Evolutionary conservation across 495 filamentous ascomycete species (phyloP).

Genomic region (Penicillium parvum): DNA sequence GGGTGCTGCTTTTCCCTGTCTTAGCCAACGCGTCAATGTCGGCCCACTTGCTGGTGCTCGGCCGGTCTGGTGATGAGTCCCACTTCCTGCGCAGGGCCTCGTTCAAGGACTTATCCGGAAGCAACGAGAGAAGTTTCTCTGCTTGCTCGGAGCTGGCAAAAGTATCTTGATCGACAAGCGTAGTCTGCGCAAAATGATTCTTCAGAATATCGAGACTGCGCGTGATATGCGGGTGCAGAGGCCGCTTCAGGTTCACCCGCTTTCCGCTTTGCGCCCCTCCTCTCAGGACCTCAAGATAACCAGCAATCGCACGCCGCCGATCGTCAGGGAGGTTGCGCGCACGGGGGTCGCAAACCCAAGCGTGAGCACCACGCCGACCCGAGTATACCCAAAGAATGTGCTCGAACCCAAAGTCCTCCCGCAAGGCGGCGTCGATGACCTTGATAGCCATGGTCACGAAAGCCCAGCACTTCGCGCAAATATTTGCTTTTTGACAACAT

Average conservation of each 20-base stretch:
- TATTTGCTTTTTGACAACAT: conserved; percentile 88
- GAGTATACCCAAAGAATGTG: conserved; percentile 99
- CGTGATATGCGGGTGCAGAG: conserved; percentile 83
- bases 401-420: conserved; percentile 92
- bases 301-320: conserved; percentile 74
- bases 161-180: conserved; percentile 81
- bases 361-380: conserved; percentile 91
- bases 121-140: conserved; percentile 68
- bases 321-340: conserved; percentile 79
- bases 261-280: conserved; percentile 83
- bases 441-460: conserved; percentile 98
- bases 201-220: conserved; percentile 82
- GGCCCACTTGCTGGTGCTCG: conserved; percentile 77
- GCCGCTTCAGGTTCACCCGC: conserved; percentile 78
- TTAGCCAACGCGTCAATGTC: conserved; percentile 87
- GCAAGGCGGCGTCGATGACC: conserved; percentile 76
- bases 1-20: conserved; percentile 58
- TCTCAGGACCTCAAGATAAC: conserved; percentile 81
- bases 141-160: conserved; percentile 64
- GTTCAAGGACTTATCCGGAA: conserved; percentile 71
- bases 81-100: conserved; percentile 82
- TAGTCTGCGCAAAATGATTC: conserved; percentile 71
- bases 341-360: conserved; percentile 94
- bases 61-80: conserved; percentile 72
- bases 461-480: conserved; percentile 90